Evolutionary conservation across 306 rosid species (phyloP), one percentile per base, ranked within the genome.

Genomic region (Coriaria nepalensis): DNA sequence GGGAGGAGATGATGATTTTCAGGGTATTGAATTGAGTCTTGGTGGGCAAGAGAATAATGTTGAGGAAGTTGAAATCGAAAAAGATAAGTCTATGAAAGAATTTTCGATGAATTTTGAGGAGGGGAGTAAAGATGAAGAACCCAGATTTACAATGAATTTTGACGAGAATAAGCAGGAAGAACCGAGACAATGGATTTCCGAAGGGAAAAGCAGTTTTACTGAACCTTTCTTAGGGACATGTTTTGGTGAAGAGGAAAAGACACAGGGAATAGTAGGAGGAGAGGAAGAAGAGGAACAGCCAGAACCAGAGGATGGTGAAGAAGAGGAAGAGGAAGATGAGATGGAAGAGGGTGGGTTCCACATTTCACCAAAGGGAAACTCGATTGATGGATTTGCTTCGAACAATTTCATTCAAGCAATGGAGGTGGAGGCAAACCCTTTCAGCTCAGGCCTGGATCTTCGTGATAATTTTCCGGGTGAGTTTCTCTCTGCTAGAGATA

Each of bases 401-500:
- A 78, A 79, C 58, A 61, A 73, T 59, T 74, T 78, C 33, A 65
- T 73, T 46, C 92, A 77, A 33, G 67, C 52, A 39, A 64, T 82
- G 83, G 95, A 74, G 11, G 64, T 61, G 13, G 71, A 3, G 0
- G 77, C 64, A 15, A 68, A 66, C 66, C 68, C 81, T 58, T 77
- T 64, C 56, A 44, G 48, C 65, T 57, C 93, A 11, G 94, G 80
- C 41, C 75, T 90, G 78, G 69, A 74, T 47, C 75, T 88, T 51
- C 81, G 67, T 8, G 83, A 77, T 64, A 73, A 64, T 51, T 60
- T 75, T 4, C 57, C 69, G 0, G 80, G 75, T 44, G 87, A 71
- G 12, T 84, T 85, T 64, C 70, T 75, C 44, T 66, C 86, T 7
- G 35, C 84, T 9, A 78, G 93, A 63, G 93, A 84, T 51, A 94